phyloP scores from a whole-genome alignment of 148 eudicot species.

The Silene conica region DNA sequence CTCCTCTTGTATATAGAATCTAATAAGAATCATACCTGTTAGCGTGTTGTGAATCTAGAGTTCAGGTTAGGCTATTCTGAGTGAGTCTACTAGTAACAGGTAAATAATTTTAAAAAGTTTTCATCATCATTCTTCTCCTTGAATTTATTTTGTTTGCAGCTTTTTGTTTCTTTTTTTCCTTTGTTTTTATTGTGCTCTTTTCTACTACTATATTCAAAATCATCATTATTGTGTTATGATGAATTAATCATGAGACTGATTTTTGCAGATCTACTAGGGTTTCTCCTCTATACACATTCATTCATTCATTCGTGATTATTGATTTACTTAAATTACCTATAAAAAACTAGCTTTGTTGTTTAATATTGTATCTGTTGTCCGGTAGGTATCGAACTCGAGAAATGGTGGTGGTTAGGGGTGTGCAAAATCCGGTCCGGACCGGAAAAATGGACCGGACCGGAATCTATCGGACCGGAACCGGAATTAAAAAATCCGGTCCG shows the following conservation, averaged over 20 bases:
- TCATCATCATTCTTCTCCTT: conserved; percentile 24
- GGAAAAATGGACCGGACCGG: too few relatives aligned
- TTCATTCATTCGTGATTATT: background rate
- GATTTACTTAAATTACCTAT: background rate
- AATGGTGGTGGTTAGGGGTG: too few relatives aligned
- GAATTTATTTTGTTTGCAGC: background rate
- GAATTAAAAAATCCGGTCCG: too few relatives aligned
- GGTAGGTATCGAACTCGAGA: too few relatives aligned
- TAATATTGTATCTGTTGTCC: too few relatives aligned
- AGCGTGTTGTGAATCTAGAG: conserved; percentile 5
- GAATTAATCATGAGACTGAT: conserved; percentile 9
- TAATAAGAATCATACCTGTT: too few relatives aligned
- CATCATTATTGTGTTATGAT: conserved; percentile 7
- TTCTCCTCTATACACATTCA: background rate
- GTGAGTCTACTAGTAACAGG: too few relatives aligned
- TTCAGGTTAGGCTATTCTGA: background rate
- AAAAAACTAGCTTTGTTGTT: too few relatives aligned
- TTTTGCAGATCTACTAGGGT: conserved; percentile 27
- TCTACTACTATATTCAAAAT: background rate
- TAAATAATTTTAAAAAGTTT: conserved; percentile 7
- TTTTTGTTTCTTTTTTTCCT: background rate
- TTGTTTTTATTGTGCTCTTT: too few relatives aligned
- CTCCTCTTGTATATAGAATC: too few relatives aligned
- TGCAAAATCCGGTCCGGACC: too few relatives aligned
- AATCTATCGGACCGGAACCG: too few relatives aligned